Conservation (phyloP, 495 filamentous ascomycete species). For the Penicillium longicatenatum region DNA sequence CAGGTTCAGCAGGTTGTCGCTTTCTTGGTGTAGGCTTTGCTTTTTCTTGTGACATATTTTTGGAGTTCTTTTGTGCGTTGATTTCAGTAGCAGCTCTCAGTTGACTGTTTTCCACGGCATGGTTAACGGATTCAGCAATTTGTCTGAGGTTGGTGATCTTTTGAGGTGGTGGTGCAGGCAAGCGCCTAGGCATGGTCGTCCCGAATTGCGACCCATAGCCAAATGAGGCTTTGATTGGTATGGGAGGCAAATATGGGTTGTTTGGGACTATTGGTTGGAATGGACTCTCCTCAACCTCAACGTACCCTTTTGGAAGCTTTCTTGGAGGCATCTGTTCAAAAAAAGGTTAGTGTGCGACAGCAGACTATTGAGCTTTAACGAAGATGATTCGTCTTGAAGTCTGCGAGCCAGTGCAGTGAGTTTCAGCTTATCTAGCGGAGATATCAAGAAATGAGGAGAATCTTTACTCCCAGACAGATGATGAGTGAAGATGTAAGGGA, state of each 20-base stretch:
- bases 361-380: not conserved
- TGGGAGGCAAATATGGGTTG: not conserved
- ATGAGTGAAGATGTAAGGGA: not conserved
- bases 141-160: not conserved
- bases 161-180: not conserved
- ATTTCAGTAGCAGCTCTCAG: not conserved
- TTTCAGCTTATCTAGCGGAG: not conserved
- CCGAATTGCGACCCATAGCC: constrained; percentile 2
- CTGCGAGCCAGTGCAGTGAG: not conserved
- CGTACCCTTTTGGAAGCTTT: constrained; percentile 2
- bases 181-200: not conserved
- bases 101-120: constrained; percentile 4
- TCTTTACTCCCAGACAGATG: not conserved
- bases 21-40: not conserved
- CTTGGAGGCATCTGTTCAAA: not conserved
- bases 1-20: not conserved
- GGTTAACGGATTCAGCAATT: constrained; percentile 1
- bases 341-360: not conserved
- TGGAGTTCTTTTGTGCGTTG: not conserved
- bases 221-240: constrained; percentile 5
- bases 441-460: not conserved
- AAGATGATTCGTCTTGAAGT: not conserved
- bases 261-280: not conserved
- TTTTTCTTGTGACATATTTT: not conserved
- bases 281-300: not conserved